A percentile compares a stretch with the other conserved stretches of the same genome.
These are phyloP conservation scores for Aspergillus sp. DNA, from an alignment of 2,329 filamentous ascomycete genomes.

Conservation along the genomic window DNA sequence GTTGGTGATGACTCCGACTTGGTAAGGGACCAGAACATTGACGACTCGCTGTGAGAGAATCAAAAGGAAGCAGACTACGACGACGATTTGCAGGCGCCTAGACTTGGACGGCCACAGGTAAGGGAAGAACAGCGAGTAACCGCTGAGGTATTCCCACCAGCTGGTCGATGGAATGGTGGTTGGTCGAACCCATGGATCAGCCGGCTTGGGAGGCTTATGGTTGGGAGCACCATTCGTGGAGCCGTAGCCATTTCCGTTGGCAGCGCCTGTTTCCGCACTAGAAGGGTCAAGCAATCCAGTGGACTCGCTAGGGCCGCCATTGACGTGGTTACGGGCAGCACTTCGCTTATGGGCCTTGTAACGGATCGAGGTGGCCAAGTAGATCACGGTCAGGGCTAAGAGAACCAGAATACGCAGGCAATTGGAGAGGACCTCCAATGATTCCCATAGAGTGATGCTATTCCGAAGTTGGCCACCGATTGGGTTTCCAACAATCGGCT, in stretches of 20 bases:
- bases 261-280: slow-evolving; percentile 40
- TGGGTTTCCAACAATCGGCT: slow-evolving; percentile 51
- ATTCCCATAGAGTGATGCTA: slow-evolving; percentile 39
- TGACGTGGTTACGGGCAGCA: slow-evolving; percentile 17
- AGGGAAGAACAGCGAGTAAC: slow-evolving; percentile 90
- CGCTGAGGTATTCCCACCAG: slow-evolving; percentile 93
- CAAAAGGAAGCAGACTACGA: slow-evolving; percentile 75
- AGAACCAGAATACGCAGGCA: slow-evolving; percentile 65
- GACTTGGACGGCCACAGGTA: slow-evolving; percentile 94
- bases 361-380: slow-evolving; percentile 46
- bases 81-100: slow-evolving; percentile 67
- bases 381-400: slow-evolving; percentile 56
- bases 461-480: slow-evolving; percentile 37
- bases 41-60: slow-evolving; percentile 76
- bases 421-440: slow-evolving; percentile 49
- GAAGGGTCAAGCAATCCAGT: slow-evolving; percentile 36
- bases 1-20: slow-evolving; percentile 76
- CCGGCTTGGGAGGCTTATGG: slow-evolving; percentile 39
- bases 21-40: slow-evolving; percentile 79
- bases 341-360: slow-evolving; percentile 38
- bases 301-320: slow-evolving; percentile 39
- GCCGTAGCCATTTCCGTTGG: slow-evolving; percentile 49
- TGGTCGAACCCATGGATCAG: slow-evolving; percentile 82
- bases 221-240: slow-evolving; percentile 36
- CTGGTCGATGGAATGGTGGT: slow-evolving; percentile 79